These are phyloP conservation scores for Paratrimastix pyriformis DNA, from an alignment of 78 protist genomes.

Conservation along the genomic window DNA sequence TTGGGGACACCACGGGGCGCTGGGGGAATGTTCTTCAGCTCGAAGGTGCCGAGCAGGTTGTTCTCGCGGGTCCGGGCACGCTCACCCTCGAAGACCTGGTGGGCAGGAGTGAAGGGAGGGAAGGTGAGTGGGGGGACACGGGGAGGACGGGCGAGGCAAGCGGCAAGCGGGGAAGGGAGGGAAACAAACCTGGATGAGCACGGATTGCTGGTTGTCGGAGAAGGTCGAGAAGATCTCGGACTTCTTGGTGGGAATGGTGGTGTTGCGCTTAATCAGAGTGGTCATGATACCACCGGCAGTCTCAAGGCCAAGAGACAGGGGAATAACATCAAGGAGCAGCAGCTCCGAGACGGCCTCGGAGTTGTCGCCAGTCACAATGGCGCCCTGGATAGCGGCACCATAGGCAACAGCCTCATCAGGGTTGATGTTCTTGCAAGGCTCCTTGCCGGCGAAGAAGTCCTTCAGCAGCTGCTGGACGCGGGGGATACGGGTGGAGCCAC, in stretches of 20 bases:
- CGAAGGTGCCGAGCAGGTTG: slow-evolving; percentile 71
- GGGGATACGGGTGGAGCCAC: slow-evolving; percentile 98
- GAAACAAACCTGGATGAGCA: not conserved
- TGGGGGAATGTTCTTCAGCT: slow-evolving; percentile 70
- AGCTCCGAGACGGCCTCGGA: no score
- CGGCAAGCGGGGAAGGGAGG: not conserved
- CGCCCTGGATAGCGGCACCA: slow-evolving; percentile 99
- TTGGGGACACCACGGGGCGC: slow-evolving; percentile 79
- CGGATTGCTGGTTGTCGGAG: slow-evolving; percentile 87
- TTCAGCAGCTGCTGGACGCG: slow-evolving; percentile 82
- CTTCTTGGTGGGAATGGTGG: slow-evolving; percentile 90
- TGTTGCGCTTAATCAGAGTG: slow-evolving; percentile 74
- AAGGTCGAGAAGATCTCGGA: slow-evolving; percentile 89
- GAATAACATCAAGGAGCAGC: slow-evolving; percentile 80
- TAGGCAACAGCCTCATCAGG: slow-evolving; percentile 99
- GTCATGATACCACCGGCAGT: slow-evolving; percentile 94
- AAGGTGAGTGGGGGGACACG: slow-evolving; percentile 82
- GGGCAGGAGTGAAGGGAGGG: no score
- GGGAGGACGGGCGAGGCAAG: slow-evolving; percentile 49
- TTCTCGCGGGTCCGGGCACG: slow-evolving; percentile 66
- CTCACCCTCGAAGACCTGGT: slow-evolving; percentile 82
- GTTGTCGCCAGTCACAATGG: slow-evolving; percentile 69
- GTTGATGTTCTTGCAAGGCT: slow-evolving; percentile 73
- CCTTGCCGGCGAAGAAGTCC: slow-evolving; percentile 94
- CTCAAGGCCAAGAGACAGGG: slow-evolving; percentile 94